Evolutionary conservation across 2,329 filamentous ascomycete species (phyloP).

Genomic region (Botrytis medusae): DNA sequence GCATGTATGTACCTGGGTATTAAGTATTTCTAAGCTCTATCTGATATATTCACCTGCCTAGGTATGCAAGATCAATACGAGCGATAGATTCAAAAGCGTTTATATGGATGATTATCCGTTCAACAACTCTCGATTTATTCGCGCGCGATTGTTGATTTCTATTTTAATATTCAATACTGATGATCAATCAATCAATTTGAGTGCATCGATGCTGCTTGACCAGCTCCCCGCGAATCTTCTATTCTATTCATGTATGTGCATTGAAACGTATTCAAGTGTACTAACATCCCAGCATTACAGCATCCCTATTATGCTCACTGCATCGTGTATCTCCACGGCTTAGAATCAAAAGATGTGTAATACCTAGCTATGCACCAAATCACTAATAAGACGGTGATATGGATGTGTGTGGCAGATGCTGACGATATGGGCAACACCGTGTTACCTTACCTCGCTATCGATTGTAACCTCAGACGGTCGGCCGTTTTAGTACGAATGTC

Average conservation of each 20-base stretch:
- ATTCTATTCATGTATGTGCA: background rate
- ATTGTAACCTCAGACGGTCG: conserved; percentile 18
- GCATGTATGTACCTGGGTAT: background rate
- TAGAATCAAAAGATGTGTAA: background rate
- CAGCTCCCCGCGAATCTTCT: background rate
- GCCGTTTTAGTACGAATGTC: conserved; percentile 14
- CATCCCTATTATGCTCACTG: background rate
- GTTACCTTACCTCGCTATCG: background rate
- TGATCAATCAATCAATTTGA: background rate
- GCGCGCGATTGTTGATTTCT: background rate
- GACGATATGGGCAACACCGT: conserved; percentile 3
- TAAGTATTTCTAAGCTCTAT: background rate
- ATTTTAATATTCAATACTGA: background rate
- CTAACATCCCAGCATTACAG: background rate
- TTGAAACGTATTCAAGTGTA: background rate
- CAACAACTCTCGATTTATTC: background rate
- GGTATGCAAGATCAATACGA: background rate
- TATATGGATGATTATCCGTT: background rate
- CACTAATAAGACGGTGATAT: background rate
- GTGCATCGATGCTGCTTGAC: background rate
- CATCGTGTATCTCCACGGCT: background rate
- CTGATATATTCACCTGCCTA: background rate
- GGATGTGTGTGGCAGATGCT: conserved; percentile 16
- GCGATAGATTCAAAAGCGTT: background rate
- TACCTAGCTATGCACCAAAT: background rate